phyloP scores from a whole-genome alignment of 164 flowering plant genomes.

The Aristolochia californica region DNA sequence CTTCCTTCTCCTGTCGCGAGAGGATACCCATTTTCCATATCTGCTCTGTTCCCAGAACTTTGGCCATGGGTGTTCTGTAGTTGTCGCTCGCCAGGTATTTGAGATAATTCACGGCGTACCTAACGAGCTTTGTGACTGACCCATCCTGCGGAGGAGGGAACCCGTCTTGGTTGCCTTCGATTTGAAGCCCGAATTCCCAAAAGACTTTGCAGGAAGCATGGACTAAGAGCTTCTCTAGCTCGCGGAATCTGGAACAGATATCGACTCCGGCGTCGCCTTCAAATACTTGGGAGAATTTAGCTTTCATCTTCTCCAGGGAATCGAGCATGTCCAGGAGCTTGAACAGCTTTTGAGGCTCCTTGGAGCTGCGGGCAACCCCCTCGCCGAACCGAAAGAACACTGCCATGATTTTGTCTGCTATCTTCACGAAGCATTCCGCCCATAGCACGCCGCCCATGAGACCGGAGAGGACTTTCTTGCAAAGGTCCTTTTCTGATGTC shows the following conservation, averaged over 20 bases:
- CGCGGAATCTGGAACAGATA: constrained; percentile 44
- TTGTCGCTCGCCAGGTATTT: constrained; percentile 39
- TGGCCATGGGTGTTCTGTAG: constrained; percentile 43
- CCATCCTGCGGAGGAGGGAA: constrained; percentile 52
- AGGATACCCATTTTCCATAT: constrained; percentile 49
- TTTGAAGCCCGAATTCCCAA: constrained; percentile 64
- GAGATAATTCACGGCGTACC: constrained; percentile 58
- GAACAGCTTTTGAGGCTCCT: constrained; percentile 70
- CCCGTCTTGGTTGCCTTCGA: constrained; percentile 57
- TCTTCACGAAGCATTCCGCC: constrained; percentile 61
- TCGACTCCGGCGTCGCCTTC: constrained; percentile 54
- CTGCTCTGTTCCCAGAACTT: constrained; percentile 44
- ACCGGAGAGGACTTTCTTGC: constrained; percentile 32
- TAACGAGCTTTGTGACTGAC: constrained; percentile 49
- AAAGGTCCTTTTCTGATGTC: constrained; percentile 48
- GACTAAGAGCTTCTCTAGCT: constrained; percentile 53
- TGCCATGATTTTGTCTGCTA: constrained; percentile 67
- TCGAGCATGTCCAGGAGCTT: constrained; percentile 70
- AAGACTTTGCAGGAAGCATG: constrained; percentile 49
- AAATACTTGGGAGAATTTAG: constrained; percentile 33
- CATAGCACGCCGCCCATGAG: constrained; percentile 47
- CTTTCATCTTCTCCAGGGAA: constrained; percentile 41
- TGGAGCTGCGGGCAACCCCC: constrained; percentile 58
- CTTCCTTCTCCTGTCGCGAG: constrained; percentile 35
- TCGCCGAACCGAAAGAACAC: constrained; percentile 76